Percentiles rank a stretch among this genome's conserved stretches.
Evolutionary conservation across 495 filamentous ascomycete species (phyloP).

Genomic region (Hypoxylon lenormandii): DNA sequence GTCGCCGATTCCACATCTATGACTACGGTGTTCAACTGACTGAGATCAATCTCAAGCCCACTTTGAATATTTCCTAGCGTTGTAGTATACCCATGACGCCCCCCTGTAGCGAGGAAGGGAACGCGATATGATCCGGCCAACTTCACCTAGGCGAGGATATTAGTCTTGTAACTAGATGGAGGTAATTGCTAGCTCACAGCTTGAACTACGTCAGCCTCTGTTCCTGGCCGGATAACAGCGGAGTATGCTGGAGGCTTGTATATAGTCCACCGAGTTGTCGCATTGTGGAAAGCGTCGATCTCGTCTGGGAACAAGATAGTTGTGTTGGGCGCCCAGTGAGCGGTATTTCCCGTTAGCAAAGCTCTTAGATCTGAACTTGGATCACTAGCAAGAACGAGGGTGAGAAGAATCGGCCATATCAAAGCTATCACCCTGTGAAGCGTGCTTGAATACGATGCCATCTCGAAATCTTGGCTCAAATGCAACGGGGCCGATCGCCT

Average conservation of each 20-base stretch:
- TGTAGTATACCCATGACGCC: conserved; percentile 46
- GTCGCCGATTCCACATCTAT: conserved; percentile 25
- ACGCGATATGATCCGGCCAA: conserved; percentile 23
- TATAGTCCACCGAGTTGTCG: conserved; percentile 17
- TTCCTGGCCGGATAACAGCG: conserved; percentile 47
- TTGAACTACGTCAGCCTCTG: conserved; percentile 47
- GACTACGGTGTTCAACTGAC: conserved; percentile 40
- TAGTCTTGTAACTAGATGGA: no score
- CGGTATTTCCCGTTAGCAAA: no score
- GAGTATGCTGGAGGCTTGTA: conserved; percentile 45
- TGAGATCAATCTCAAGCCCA: conserved; percentile 47
- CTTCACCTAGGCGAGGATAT: conserved; percentile 15
- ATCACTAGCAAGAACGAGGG: no score
- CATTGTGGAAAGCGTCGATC: conserved; percentile 5
- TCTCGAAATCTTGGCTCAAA: no score
- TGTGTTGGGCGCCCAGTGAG: background rate
- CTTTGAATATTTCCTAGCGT: conserved; percentile 10
- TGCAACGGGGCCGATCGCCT: no score
- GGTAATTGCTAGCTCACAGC: conserved; percentile 22
- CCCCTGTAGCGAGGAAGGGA: conserved; percentile 49
- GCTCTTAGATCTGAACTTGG: no score
- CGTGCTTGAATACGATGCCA: no score
- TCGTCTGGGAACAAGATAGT: background rate
- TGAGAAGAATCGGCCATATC: no score
- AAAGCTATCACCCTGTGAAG: no score